A percentile compares a stretch with the other conserved stretches of the same genome.
phyloP scores from a whole-genome alignment of 78 protist genomes.

The Bigelowiella natans region DNA sequence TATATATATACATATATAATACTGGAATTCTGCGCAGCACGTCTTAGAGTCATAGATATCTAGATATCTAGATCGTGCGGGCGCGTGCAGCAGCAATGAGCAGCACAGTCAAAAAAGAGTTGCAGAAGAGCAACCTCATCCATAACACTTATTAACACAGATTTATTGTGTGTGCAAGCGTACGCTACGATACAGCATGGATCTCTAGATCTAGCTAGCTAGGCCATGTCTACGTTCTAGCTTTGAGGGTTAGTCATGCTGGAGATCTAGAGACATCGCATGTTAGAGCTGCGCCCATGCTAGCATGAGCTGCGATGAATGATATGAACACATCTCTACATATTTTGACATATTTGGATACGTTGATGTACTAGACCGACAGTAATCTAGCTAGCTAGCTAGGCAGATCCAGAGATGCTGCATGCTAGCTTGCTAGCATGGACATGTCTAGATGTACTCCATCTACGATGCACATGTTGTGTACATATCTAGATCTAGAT shows the following conservation, averaged over 20 bases:
- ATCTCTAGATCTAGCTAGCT: background rate
- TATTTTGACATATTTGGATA: background rate
- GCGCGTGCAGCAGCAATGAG: no score
- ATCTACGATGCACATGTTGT: background rate
- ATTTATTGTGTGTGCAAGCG: background rate
- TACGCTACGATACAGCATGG: background rate
- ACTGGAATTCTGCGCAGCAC: background rate
- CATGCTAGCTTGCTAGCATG: no score
- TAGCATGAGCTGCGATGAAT: no score
- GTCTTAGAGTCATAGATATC: background rate
- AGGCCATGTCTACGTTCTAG: background rate
- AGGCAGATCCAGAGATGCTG: background rate
- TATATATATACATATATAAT: background rate
- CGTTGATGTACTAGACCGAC: background rate
- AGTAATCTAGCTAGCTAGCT: background rate
- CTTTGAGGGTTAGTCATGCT: background rate
- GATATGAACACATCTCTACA: background rate
- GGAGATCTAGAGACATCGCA: background rate
- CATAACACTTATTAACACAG: no score
- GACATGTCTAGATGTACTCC: background rate
- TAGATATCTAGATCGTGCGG: background rate
- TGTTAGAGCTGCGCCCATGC: no score
- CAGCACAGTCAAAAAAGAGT: no score
- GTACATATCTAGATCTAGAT: no score
- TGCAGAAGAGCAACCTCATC: no score